phyloP scores from a whole-genome alignment of 2,329 filamentous ascomycete species.

The Xenosphaeropsis pyriputrescens region DNA sequence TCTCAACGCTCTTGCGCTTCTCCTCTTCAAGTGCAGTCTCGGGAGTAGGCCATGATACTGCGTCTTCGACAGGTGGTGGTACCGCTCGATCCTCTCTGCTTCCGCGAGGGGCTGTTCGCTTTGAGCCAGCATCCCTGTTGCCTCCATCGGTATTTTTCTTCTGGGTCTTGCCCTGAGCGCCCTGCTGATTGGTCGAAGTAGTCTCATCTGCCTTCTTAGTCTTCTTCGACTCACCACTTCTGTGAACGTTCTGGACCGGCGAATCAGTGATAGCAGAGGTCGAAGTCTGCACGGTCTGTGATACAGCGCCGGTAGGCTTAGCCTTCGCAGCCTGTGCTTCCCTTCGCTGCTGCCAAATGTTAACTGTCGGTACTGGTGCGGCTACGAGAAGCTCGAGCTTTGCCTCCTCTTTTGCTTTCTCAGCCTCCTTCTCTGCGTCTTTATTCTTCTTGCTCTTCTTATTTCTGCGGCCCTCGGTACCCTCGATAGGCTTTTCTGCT shows the following conservation, averaged over 20 bases:
- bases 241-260: slow-evolving; percentile 6
- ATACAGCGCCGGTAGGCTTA: slow-evolving; percentile 19
- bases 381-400: slow-evolving; percentile 53
- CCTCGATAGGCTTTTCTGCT: slow-evolving; percentile 42
- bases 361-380: slow-evolving; percentile 70
- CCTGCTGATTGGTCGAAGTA: slow-evolving; percentile 19
- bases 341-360: slow-evolving; percentile 73
- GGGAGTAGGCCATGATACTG: slow-evolving; percentile 79
- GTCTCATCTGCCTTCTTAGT: slow-evolving; percentile 20
- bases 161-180: slow-evolving; percentile 15
- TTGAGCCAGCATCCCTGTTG: slow-evolving; percentile 15
- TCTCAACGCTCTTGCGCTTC: slow-evolving; percentile 56
- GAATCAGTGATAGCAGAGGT: slow-evolving; percentile 2
- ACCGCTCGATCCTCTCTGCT: slow-evolving; percentile 18
- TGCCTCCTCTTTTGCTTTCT: slow-evolving; percentile 44
- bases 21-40: slow-evolving; percentile 65
- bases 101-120: slow-evolving; percentile 15
- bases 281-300: slow-evolving; percentile 2
- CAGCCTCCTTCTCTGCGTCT: slow-evolving; percentile 34
- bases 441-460: slow-evolving; percentile 23
- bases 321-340: slow-evolving; percentile 42
- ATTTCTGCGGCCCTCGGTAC: slow-evolving; percentile 14
- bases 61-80: slow-evolving; percentile 59
- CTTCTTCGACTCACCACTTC: slow-evolving; percentile 21
- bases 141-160: slow-evolving; percentile 23